phyloP scores from a whole-genome alignment of 2,329 filamentous ascomycete genomes.

The Pseudophaeomoniella oleicola region DNA sequence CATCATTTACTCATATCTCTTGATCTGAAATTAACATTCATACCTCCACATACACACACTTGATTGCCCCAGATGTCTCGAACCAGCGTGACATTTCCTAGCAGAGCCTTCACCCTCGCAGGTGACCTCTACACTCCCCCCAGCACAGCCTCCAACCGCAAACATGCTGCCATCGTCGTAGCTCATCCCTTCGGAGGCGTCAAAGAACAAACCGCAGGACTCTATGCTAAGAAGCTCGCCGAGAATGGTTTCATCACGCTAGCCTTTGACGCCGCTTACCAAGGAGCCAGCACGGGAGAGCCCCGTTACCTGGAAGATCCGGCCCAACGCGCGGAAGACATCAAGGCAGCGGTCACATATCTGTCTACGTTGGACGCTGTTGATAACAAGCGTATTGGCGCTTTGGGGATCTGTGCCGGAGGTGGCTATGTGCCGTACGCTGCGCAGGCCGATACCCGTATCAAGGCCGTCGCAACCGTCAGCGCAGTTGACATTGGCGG shows the following conservation, averaged over 20 bases:
- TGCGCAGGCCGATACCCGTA: constrained; percentile 22
- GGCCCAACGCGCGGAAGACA: constrained; percentile 12
- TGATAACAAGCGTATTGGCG: constrained; percentile 14
- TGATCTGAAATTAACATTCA: no score
- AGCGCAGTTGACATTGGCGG: constrained; percentile 17
- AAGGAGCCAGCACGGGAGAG: constrained; percentile 12
- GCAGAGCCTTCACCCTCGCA: no score
- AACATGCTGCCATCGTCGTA: constrained; percentile 12
- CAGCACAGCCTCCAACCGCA: neutral
- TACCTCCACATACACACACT: no score
- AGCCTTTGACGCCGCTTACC: constrained; percentile 12
- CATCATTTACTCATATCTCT: no score
- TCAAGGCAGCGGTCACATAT: constrained; percentile 15
- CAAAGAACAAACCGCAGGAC: constrained; percentile 14
- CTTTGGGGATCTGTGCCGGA: constrained; percentile 15
- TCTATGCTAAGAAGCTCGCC: constrained; percentile 12
- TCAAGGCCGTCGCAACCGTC: constrained; percentile 22
- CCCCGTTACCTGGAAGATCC: constrained; percentile 13
- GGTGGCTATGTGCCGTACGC: constrained; percentile 19
- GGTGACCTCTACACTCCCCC: neutral
- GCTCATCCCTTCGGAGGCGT: constrained; percentile 14
- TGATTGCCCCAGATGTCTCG: no score
- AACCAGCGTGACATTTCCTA: no score
- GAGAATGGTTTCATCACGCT: constrained; percentile 8
- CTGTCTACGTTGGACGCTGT: constrained; percentile 12